Evolutionary conservation across 2,329 filamentous ascomycete genomes (phyloP).

Genomic region (Albifimbria verrucaria): DNA sequence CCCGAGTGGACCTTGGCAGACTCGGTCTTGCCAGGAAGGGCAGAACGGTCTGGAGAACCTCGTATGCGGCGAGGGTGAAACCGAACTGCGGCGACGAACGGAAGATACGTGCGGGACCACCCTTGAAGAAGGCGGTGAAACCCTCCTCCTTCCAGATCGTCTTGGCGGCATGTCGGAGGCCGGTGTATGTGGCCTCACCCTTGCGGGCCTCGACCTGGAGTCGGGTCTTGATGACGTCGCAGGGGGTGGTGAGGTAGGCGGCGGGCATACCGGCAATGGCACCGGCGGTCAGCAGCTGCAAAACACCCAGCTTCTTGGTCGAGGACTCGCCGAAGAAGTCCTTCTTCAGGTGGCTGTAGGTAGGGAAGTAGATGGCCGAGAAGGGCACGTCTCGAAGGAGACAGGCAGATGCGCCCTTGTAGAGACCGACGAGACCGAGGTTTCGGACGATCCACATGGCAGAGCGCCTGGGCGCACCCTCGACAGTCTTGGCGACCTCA

Average conservation of each 20-base stretch:
- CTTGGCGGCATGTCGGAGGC: conserved; percentile 77
- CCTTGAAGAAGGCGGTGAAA: conserved; percentile 97
- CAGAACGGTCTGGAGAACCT: conserved; percentile 77
- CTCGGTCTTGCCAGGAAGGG: conserved; percentile 63
- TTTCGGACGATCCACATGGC: conserved; percentile 98
- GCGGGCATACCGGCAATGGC: conserved; percentile 92
- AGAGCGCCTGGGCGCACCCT: conserved; percentile 79
- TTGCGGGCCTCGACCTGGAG: conserved; percentile 96
- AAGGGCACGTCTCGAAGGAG: conserved; percentile 95
- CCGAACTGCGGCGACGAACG: conserved; percentile 96
- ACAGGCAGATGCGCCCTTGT: conserved; percentile 95
- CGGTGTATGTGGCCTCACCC: conserved; percentile 85
- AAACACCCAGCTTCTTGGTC: conserved; percentile 81
- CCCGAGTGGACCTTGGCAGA: conserved; percentile 53
- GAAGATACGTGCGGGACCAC: conserved; percentile 89
- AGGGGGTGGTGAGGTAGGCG: conserved; percentile 93
- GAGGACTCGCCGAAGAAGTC: conserved; percentile 89
- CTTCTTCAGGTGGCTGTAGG: conserved; percentile 90
- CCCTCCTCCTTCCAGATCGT: conserved; percentile 90
- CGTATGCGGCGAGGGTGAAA: conserved; percentile 94
- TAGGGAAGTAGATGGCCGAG: conserved; percentile 98
- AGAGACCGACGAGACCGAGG: conserved; percentile 87
- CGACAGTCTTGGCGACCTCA: conserved; percentile 84
- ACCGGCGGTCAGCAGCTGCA: conserved; percentile 90
- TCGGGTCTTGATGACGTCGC: conserved; percentile 98